phyloP scores from a whole-genome alignment of 176 grass and related monocot species.

The Juncus inflexus region DNA sequence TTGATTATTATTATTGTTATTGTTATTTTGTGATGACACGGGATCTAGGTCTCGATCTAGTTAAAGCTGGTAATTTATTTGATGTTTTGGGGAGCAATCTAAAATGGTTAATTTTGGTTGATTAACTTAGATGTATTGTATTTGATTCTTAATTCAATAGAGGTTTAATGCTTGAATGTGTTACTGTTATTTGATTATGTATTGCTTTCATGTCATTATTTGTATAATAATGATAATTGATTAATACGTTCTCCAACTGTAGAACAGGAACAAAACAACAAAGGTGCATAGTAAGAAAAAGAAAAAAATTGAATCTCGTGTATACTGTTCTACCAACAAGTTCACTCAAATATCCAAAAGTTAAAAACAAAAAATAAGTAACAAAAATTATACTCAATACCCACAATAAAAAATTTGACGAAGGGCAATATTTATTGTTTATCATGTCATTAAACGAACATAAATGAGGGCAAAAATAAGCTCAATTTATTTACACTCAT shows the following conservation, averaged over 20 bases:
- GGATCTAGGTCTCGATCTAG: background rate
- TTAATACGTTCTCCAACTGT: too few relatives aligned
- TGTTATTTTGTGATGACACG: conserved; percentile 17
- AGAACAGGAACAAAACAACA: too few relatives aligned
- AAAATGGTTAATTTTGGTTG: too few relatives aligned
- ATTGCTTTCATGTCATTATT: conserved; percentile 1
- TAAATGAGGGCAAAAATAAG: conserved; percentile 14
- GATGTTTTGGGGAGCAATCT: too few relatives aligned
- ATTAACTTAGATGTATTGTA: background rate
- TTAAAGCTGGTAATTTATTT: too few relatives aligned
- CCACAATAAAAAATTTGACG: conserved; percentile 18
- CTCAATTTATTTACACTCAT: conserved; percentile 16
- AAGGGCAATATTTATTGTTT: conserved; percentile 24
- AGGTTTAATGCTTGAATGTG: background rate
- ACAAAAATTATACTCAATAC: conserved; percentile 18
- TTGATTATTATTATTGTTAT: too few relatives aligned
- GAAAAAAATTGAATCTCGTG: too few relatives aligned
- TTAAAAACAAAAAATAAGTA: background rate
- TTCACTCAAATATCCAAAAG: conserved; percentile 5
- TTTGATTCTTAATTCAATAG: conserved; percentile 8
- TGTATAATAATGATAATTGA: background rate
- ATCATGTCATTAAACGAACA: background rate
- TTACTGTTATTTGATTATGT: background rate
- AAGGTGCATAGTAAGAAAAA: too few relatives aligned
- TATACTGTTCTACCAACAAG: background rate